Evolutionary conservation across 257 asterid genomes (phyloP).

Genomic region (Jaltomata sinuosa): DNA sequence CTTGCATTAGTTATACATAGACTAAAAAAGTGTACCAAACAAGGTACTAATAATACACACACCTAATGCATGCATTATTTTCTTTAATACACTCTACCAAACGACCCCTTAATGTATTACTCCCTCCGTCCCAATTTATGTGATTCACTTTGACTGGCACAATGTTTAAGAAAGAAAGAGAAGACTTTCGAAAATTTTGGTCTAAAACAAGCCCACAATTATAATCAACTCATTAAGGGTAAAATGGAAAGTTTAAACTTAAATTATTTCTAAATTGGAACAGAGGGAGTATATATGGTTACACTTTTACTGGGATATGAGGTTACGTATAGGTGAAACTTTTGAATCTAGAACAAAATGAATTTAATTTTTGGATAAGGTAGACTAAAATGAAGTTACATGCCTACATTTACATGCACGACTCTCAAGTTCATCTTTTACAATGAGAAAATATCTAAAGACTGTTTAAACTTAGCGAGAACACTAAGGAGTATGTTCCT

Average conservation of each 20-base stretch:
- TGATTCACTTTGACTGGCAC: background rate
- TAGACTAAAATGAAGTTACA: background rate
- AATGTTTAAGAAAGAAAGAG: background rate
- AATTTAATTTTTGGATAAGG: background rate
- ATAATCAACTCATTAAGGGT: background rate
- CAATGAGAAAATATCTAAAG: background rate
- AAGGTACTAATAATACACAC: no score
- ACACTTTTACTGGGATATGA: background rate
- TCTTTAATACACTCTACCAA: no score
- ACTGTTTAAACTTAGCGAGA: background rate
- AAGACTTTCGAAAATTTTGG: background rate
- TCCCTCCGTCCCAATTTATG: background rate
- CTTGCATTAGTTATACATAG: no score
- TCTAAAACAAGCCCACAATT: background rate
- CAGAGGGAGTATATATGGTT: background rate
- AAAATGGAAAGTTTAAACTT: background rate
- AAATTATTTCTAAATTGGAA: background rate
- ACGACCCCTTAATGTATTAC: background rate
- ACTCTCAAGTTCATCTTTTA: background rate
- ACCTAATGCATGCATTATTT: no score
- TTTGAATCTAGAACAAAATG: background rate
- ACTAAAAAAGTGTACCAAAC: no score
- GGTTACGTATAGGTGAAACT: background rate
- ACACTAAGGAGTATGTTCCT: background rate
- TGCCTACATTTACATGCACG: background rate